Base-by-base conservation (phyloP, 352 stramenopile species). In the Globisporangium perplexum region DNA sequence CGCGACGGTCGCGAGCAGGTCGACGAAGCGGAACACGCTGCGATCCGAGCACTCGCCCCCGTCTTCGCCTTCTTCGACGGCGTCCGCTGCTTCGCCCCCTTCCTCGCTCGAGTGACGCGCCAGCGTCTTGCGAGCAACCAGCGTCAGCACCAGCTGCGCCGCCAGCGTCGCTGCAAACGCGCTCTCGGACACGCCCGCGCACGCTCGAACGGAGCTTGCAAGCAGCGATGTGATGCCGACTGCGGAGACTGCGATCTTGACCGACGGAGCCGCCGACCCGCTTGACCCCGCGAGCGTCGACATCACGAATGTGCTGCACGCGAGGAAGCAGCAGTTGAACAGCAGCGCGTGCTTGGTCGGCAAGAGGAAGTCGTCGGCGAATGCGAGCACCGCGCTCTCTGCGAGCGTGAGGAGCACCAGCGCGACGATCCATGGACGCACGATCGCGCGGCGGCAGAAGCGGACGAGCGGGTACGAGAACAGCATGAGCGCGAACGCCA, bases 271-370 rank as follows among this genome's bases (percentile, higher is more conserved):
- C 47, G 30, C 14, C 31, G n/a, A 22, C 11, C 14, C 1, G 4
- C 4, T 20, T 20, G 22, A n/a, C 17, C 49, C n/a, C 5, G 20
- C 18, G 18, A 55, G 23, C 24, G 35, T 2, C 7, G 35, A 36
- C 36, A 55, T 38, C 15, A 18, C 18, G 11, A 47, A 30, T 23
- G 23, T 47, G 49, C 36, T 55, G 24, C 49, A 47, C 12, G 49
- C 36, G 49, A 55, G 41, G 24, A 55, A 55, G 23, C 36, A 22
- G 49, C 49, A 55, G 36, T 55, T 55, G 24, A 55, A 31, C 12
- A 55, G 49, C 36, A 55, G 24, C 15, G 36, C 22, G 11, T 35
- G 23, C 24, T 41, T n/a, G 0, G 17, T 35, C 36, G 49, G 15
- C 36, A 55, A 17, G 7, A 55, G 14, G 24, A 26, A 18, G 23